phyloP scores from a whole-genome alignment of 2,329 filamentous ascomycete genomes.

The Dryadomyces quercivorus region DNA sequence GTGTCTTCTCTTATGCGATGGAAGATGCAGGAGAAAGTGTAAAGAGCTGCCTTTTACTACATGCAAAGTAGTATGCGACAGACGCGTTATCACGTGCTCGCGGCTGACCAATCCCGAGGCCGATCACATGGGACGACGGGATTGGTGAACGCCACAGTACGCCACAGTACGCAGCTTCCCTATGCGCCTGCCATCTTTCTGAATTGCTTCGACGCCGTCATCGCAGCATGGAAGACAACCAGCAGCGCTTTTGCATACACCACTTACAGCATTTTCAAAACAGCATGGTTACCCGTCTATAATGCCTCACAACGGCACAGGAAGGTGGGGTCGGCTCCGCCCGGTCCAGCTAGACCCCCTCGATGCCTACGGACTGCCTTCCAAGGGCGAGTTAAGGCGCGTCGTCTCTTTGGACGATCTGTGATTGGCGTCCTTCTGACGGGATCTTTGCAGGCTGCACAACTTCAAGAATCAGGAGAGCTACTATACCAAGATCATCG shows the following conservation, averaged over 20 bases:
- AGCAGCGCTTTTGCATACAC: not conserved
- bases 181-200: too few species aligned
- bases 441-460: constrained; percentile 40
- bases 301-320: constrained; percentile 22
- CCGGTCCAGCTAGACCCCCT: constrained; percentile 65
- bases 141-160: too few species aligned
- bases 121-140: too few species aligned
- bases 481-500: constrained; percentile 79
- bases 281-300: constrained; percentile 6
- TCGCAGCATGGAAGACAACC: not conserved
- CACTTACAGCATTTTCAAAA: not conserved
- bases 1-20: too few species aligned
- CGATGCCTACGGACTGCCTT: constrained; percentile 72
- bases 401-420: constrained; percentile 2
- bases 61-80: too few species aligned
- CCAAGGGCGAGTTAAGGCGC: constrained; percentile 81
- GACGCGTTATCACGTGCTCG: not conserved
- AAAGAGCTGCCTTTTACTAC: too few species aligned
- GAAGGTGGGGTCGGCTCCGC: constrained; percentile 59
- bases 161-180: too few species aligned
- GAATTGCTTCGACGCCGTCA: too few species aligned
- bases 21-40: too few species aligned
- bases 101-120: too few species aligned
- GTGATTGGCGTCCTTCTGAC: too few species aligned
- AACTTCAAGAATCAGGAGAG: constrained; percentile 68